Conservation (phyloP, 768 basidiomycete genomes). For the Scleroderma bovista region DNA sequence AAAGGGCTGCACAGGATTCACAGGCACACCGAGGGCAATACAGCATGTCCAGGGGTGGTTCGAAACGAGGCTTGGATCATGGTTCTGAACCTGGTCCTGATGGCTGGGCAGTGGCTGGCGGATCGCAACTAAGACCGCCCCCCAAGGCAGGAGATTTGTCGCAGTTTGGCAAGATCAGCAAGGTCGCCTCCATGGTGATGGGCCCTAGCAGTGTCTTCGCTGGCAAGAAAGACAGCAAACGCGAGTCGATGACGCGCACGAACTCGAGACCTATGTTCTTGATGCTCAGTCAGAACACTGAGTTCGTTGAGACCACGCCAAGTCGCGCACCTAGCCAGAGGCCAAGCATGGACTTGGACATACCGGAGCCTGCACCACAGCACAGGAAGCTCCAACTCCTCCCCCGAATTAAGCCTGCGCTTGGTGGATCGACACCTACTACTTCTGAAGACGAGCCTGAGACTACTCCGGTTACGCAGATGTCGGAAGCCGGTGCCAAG, state of each 20-base stretch:
- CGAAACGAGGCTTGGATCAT: conserved; percentile 77
- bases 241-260: conserved; percentile 72
- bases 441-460: conserved; percentile 48
- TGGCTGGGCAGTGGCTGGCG: conserved; percentile 76
- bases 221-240: conserved; percentile 62
- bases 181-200: conserved; percentile 65
- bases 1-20: conserved; percentile 50
- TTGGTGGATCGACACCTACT: conserved; percentile 40
- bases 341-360: conserved; percentile 28
- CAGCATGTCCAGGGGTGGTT: conserved; percentile 87
- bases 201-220: conserved; percentile 83
- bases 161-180: conserved; percentile 83
- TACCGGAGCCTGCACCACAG: conserved; percentile 43
- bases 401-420: conserved; percentile 70
- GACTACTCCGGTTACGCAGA: conserved; percentile 29
- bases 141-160: conserved; percentile 83
- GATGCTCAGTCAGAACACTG: conserved; percentile 64
- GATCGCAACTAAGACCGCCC: conserved; percentile 48
- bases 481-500: conserved; percentile 63
- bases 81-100: conserved; percentile 67
- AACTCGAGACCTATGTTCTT: conserved; percentile 81
- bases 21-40: conserved; percentile 42
- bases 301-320: conserved; percentile 56
- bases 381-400: conserved; percentile 69
- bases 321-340: conserved; percentile 46